Evolutionary conservation across 2,329 filamentous ascomycete genomes (phyloP).

Genomic region (Cordyceps cateniannulata): DNA sequence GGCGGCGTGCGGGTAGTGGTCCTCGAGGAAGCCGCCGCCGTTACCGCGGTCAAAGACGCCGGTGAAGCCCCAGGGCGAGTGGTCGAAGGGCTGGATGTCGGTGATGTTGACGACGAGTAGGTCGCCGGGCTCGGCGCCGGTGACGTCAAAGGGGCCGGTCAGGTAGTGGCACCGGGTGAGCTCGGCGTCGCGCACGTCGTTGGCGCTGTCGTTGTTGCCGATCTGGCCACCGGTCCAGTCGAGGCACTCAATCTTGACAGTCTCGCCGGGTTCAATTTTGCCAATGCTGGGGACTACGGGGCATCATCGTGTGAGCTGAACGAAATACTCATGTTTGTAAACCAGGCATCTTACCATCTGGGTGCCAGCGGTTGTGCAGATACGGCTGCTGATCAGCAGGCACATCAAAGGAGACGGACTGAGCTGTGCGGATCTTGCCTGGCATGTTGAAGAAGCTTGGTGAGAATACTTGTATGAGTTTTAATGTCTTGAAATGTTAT

Average conservation of each 20-base stretch:
- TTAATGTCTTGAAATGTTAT: not conserved
- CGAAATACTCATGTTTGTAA: not conserved
- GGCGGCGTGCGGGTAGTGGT: slow-evolving; percentile 71
- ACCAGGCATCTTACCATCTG: slow-evolving; percentile 61
- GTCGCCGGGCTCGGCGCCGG: slow-evolving; percentile 78
- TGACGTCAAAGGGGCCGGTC: slow-evolving; percentile 81
- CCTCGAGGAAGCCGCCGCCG: slow-evolving; percentile 83
- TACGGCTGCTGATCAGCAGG: slow-evolving; percentile 63
- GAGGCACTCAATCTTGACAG: slow-evolving; percentile 88
- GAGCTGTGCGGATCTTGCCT: slow-evolving; percentile 58
- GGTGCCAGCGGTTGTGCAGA: slow-evolving; percentile 87
- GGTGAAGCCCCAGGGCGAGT: slow-evolving; percentile 86
- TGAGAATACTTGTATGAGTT: not conserved
- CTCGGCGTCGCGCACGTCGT: slow-evolving; percentile 80
- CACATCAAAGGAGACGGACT: slow-evolving; percentile 67
- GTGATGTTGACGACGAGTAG: slow-evolving; percentile 83
- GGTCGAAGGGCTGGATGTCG: slow-evolving; percentile 82
- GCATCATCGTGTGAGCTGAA: not conserved
- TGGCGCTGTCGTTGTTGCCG: slow-evolving; percentile 80
- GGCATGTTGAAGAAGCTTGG: slow-evolving; percentile 17
- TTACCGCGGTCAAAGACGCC: slow-evolving; percentile 75
- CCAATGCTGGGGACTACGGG: slow-evolving; percentile 62
- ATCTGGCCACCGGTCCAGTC: slow-evolving; percentile 86
- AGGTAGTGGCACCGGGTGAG: slow-evolving; percentile 82
- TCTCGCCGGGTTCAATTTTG: slow-evolving; percentile 74